Base-by-base conservation (phyloP, 805 yeast genomes). In the Scheffersomyces ergatensis region DNA sequence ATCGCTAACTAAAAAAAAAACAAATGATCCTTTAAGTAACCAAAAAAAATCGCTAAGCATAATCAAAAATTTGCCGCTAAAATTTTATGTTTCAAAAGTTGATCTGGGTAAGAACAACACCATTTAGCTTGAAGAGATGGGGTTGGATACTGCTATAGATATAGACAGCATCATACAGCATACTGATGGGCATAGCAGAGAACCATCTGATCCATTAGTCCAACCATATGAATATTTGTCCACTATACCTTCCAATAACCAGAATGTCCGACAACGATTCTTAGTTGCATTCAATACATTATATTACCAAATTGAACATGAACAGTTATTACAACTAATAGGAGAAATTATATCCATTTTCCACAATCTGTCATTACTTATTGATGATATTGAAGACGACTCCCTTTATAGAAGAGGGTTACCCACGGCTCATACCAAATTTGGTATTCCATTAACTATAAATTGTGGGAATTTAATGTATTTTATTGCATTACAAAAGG, bases 331-430 rank as follows among this genome's bases (percentile, higher is more conserved):
- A 17, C 44, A 39, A 7, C 53, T 46, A 20, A 60, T 67, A 20
- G 60, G 58, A 25, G 59, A 53, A 19, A 51, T 65, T 4, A 58
- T 66, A 16, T 55, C 62, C 7, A 59, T 59, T 3, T 61, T 67
- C 39, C 72, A 67, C 41, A 63, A 63, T 24, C 56, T 66, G 9
- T 61, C 67, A 3, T 54, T 66, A 20, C 53, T 65, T 9, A 78
- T 90, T 30, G 98, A 90, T 60, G 98, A 90, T 54, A 85, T 90
- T 20, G 98, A 90, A 56, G 98, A 90, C 58, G 69, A 63, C 31
- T 84, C 95, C 0, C 63, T 62, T 16, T 64, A 80, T 34, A 70
- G 98, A 48, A 61, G 98, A 31, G 97, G 97, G 1, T 60, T 68
- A 26, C 89, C 89, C 1, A 81, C 87, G 4, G 86, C 96, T 0